A percentile compares a stretch with the other conserved stretches of the same genome.
These are phyloP conservation scores for Epichloe sibirici DNA, from an alignment of 2,329 filamentous ascomycete species.

Conservation along the genomic window DNA sequence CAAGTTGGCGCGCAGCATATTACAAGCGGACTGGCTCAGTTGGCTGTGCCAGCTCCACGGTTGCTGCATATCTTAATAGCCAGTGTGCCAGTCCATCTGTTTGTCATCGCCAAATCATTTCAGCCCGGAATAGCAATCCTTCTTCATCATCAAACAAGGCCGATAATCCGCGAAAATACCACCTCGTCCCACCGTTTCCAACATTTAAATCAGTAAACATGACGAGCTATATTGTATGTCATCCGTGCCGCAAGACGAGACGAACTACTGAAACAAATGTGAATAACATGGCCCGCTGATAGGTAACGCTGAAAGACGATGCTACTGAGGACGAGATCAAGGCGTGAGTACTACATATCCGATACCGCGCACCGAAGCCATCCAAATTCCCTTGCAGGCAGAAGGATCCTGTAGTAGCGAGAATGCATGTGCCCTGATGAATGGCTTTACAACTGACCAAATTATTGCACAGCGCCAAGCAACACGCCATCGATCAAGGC, in stretches of 20 bases:
- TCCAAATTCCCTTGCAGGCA: background rate
- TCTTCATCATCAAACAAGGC: slow-evolving; percentile 5
- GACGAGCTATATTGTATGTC: slow-evolving; percentile 42
- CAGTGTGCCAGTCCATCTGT: background rate
- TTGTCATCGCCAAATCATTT: background rate
- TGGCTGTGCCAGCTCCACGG: background rate
- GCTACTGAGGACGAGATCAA: slow-evolving; percentile 55
- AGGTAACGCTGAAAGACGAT: slow-evolving; percentile 73
- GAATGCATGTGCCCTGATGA: background rate
- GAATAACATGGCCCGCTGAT: background rate
- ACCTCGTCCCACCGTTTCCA: background rate
- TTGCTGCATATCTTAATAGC: background rate
- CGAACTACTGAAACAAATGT: slow-evolving; percentile 2
- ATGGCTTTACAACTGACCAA: background rate
- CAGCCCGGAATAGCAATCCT: background rate
- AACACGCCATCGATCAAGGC: slow-evolving; percentile 60
- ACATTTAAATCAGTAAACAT: slow-evolving; percentile 24
- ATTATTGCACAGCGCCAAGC: slow-evolving; percentile 51
- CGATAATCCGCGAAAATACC: slow-evolving; percentile 3
- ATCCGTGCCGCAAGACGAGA: background rate
- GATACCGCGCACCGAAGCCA: background rate
- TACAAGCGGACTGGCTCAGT: too few species aligned
- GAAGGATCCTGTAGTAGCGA: too few species aligned
- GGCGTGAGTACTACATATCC: slow-evolving; percentile 34
- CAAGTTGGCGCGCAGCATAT: too few species aligned